Evolutionary conservation across 768 basidiomycete genomes (phyloP).

Genomic region (Mycena filopes): DNA sequence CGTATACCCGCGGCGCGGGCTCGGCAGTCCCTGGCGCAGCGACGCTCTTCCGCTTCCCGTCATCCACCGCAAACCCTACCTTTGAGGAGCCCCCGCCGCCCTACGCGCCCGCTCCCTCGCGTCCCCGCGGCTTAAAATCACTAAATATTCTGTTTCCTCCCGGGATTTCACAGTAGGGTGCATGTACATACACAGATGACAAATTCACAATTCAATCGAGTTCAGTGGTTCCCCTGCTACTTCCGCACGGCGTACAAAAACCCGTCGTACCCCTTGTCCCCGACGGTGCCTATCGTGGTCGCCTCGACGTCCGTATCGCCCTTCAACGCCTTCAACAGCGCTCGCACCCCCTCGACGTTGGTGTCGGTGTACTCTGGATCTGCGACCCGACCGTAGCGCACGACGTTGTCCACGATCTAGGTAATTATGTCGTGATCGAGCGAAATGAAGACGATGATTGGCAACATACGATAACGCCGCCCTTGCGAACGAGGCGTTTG

Average conservation of each 20-base stretch:
- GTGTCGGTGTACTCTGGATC: conserved; percentile 48
- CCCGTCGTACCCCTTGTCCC: conserved; percentile 65
- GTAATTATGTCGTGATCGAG: no score
- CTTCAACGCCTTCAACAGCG: conserved; percentile 56
- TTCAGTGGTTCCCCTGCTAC: conserved; percentile 30
- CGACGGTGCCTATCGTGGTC: conserved; percentile 60
- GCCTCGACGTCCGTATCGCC: conserved; percentile 62
- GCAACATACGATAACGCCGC: conserved; percentile 68
- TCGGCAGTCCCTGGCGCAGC: no score
- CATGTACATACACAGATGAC: no score
- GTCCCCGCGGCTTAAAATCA: no score
- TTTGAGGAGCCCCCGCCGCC: no score
- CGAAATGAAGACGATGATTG: not conserved
- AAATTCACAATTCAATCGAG: no score
- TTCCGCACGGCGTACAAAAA: conserved; percentile 60
- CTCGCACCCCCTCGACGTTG: conserved; percentile 58
- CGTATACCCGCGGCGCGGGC: no score
- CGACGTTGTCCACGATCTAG: conserved; percentile 73
- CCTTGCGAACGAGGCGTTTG: conserved; percentile 66
- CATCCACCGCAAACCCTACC: no score
- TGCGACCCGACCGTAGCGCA: conserved; percentile 58
- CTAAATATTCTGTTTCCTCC: no score
- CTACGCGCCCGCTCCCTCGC: no score
- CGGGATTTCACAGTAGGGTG: no score
- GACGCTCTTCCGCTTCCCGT: no score